Evolutionary conservation across 805 yeast species (phyloP).

Genomic region (Candida ficus): DNA sequence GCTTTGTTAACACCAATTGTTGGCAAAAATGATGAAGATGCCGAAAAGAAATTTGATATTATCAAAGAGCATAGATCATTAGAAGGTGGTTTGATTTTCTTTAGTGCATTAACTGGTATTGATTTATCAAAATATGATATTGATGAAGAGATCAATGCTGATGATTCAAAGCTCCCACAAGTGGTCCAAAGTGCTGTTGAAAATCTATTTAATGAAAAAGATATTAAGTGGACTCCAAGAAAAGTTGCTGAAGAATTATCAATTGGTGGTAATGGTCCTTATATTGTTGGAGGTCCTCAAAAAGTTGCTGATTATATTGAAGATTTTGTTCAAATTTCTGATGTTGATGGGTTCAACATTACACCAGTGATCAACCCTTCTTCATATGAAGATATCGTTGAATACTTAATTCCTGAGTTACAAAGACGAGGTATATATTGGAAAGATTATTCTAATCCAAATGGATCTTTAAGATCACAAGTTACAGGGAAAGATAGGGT

Average conservation of each 20-base stretch:
- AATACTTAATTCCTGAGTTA: constrained; percentile 34
- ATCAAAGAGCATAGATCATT: constrained; percentile 30
- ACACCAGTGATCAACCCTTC: constrained; percentile 36
- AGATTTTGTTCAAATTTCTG: constrained; percentile 35
- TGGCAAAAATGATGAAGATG: constrained; percentile 37
- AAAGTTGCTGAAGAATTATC: constrained; percentile 27
- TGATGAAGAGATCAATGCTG: constrained; percentile 11
- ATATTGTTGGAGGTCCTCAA: constrained; percentile 29
- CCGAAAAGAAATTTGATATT: constrained; percentile 30
- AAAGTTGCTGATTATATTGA: constrained; percentile 39
- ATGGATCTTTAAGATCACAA: constrained; percentile 12
- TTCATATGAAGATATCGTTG: constrained; percentile 36
- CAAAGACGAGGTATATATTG: constrained; percentile 32
- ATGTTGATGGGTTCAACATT: constrained; percentile 40
- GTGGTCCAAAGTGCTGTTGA: constrained; percentile 31
- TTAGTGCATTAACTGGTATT: constrained; percentile 42
- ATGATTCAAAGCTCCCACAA: constrained; percentile 17
- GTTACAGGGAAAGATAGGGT: constrained; percentile 6
- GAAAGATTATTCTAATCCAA: constrained; percentile 28
- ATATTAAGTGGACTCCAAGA: constrained; percentile 21
- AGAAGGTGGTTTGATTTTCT: constrained; percentile 39
- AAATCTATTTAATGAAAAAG: constrained; percentile 21
- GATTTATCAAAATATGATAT: constrained; percentile 32
- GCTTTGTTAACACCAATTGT: constrained; percentile 33
- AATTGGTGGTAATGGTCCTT: constrained; percentile 30